Conservation (phyloP, 805 yeast genomes). For the Zygoascus tannicola region DNA sequence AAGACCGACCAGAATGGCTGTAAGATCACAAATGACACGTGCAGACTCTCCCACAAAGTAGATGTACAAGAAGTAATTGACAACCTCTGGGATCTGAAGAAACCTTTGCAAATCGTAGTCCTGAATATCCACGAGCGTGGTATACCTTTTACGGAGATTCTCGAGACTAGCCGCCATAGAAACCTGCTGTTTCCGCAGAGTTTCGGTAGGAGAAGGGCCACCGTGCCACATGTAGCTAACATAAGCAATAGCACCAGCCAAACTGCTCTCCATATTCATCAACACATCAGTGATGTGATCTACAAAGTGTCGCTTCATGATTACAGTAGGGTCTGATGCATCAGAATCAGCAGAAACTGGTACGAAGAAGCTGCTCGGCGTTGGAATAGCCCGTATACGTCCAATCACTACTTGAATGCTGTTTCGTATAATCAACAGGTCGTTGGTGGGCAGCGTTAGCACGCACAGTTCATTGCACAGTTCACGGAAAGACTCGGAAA, state of each 20-base stretch:
- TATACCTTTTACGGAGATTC: neutral
- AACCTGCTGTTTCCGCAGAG: neutral
- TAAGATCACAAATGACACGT: conserved; percentile 22
- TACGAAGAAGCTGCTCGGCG: conserved; percentile 3
- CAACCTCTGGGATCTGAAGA: conserved; percentile 26
- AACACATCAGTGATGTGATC: conserved; percentile 7
- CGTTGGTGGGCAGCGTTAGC: conserved; percentile 27
- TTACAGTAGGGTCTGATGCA: neutral
- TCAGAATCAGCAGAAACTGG: neutral
- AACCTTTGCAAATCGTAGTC: neutral
- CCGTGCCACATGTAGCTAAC: conserved; percentile 8
- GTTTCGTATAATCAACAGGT: conserved; percentile 34
- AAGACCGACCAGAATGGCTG: conserved; percentile 5
- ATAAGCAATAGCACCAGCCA: conserved; percentile 13
- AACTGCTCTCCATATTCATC: neutral
- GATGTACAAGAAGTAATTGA: conserved; percentile 33
- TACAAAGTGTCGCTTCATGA: conserved; percentile 5
- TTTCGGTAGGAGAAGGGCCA: too few relatives aligned
- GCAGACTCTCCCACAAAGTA: conserved; percentile 36
- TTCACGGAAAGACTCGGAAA: conserved; percentile 38
- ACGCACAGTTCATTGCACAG: conserved; percentile 34
- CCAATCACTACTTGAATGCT: conserved; percentile 33
- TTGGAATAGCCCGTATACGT: conserved; percentile 36
- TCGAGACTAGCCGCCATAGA: neutral
- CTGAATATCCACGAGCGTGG: neutral